A percentile compares a stretch with the other conserved stretches of the same genome.
Conservation (phyloP, 345 rosid species). For the Jatropha curcas region DNA sequence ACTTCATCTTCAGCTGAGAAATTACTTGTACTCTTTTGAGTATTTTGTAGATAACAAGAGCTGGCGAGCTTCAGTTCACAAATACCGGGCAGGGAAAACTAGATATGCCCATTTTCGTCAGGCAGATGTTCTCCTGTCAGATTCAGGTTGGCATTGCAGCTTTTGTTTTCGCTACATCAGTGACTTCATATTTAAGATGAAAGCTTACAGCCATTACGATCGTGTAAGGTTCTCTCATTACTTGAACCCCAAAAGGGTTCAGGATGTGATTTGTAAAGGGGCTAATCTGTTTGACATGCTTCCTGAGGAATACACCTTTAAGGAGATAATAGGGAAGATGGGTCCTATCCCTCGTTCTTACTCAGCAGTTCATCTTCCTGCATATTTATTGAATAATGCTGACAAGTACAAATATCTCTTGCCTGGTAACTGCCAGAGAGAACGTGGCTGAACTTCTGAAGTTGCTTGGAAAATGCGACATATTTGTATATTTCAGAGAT, state of each 20-base stretch:
- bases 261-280: conserved; percentile 83
- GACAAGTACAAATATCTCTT: conserved; percentile 68
- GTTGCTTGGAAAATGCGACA: background rate
- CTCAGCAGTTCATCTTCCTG: conserved; percentile 85
- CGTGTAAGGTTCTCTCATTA: conserved; percentile 86
- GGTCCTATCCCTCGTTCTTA: conserved; percentile 73
- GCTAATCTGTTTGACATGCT: conserved; percentile 83
- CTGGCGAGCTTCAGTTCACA: conserved; percentile 93
- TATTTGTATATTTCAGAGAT: conserved; percentile 22
- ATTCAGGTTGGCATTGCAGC: conserved; percentile 97
- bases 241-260: conserved; percentile 73
- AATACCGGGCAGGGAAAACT: conserved; percentile 58
- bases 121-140: conserved; percentile 63
- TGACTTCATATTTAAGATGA: conserved; percentile 90
- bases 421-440: conserved; percentile 88
- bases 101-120: conserved; percentile 86
- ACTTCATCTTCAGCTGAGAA: conserved; percentile 83
- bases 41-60: conserved; percentile 66
- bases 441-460: conserved; percentile 53
- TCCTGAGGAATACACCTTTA: conserved; percentile 89
- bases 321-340: conserved; percentile 86
- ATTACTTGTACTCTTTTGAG: conserved; percentile 87
- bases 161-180: conserved; percentile 80
- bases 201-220: conserved; percentile 90
- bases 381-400: conserved; percentile 61